Percentiles rank a stretch among this genome's conserved stretches.
These are phyloP conservation scores for Gaeumannomyces sp. DNA, from an alignment of 2,329 filamentous ascomycete species.

Conservation along the genomic window DNA sequence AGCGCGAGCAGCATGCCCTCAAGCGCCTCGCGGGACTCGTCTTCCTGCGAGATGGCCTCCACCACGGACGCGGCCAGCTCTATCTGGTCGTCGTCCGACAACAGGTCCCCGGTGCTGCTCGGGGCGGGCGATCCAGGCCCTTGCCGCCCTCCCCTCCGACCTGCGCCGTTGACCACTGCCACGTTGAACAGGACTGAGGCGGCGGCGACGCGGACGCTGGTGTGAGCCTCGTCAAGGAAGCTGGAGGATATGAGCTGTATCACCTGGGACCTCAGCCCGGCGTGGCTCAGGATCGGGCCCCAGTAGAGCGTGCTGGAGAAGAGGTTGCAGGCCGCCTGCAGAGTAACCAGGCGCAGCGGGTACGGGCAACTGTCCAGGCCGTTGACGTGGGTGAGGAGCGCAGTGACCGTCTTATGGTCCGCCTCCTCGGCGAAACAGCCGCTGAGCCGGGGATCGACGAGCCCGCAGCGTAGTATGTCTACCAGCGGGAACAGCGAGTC, in stretches of 20 bases:
- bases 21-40: constrained; percentile 61
- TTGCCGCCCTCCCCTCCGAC: constrained; percentile 47
- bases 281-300: constrained; percentile 51
- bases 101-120: constrained; percentile 32
- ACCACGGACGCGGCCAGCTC: constrained; percentile 76
- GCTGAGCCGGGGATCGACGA: constrained; percentile 72
- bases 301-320: constrained; percentile 71
- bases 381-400: constrained; percentile 56
- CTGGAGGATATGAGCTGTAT: constrained; percentile 68
- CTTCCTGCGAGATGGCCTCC: constrained; percentile 60
- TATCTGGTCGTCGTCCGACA: constrained; percentile 67
- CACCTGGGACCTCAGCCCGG: constrained; percentile 48
- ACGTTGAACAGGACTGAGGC: constrained; percentile 82
- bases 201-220: constrained; percentile 72
- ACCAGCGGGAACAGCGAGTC: constrained; percentile 72
- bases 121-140: constrained; percentile 30
- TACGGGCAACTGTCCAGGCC: constrained; percentile 60
- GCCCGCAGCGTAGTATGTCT: constrained; percentile 75
- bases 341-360: constrained; percentile 71
- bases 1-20: constrained; percentile 72
- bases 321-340: constrained; percentile 80
- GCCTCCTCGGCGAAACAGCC: constrained; percentile 77
- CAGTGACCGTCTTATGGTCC: constrained; percentile 54
- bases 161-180: constrained; percentile 58
- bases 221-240: constrained; percentile 70